These are phyloP conservation scores for Komagataella pastoris DNA, from an alignment of 805 yeast genomes.

Conservation along the genomic window DNA sequence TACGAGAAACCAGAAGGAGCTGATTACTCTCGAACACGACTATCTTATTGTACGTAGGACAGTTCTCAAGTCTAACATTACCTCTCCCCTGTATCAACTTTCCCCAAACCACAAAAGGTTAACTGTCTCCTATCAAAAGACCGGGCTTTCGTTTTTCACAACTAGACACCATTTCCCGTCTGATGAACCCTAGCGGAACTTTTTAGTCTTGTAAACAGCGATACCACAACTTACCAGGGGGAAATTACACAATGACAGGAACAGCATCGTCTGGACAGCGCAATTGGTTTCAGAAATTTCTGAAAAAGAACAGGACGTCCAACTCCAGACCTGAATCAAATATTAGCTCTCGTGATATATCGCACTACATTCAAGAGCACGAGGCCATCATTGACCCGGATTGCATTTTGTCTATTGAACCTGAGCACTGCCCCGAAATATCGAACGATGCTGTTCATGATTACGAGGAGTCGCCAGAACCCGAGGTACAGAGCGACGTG, in stretches of 20 bases:
- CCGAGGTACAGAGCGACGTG: constrained; percentile 1
- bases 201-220: neutral
- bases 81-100: neutral
- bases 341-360: neutral
- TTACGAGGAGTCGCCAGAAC: neutral
- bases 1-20: neutral
- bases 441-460: neutral
- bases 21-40: neutral
- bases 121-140: neutral
- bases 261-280: neutral
- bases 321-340: neutral
- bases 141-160: neutral
- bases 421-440: neutral
- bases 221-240: neutral
- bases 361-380: neutral
- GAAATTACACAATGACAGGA: neutral
- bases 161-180: neutral
- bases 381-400: neutral
- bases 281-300: neutral
- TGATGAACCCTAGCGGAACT: neutral
- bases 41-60: neutral
- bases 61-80: neutral
- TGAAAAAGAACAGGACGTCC: neutral
- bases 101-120: neutral
- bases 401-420: neutral